Percentiles rank a stretch among this genome's conserved stretches.
These are phyloP conservation scores for Alloascoidea africana DNA, from an alignment of 805 yeast genomes.

Conservation along the genomic window DNA sequence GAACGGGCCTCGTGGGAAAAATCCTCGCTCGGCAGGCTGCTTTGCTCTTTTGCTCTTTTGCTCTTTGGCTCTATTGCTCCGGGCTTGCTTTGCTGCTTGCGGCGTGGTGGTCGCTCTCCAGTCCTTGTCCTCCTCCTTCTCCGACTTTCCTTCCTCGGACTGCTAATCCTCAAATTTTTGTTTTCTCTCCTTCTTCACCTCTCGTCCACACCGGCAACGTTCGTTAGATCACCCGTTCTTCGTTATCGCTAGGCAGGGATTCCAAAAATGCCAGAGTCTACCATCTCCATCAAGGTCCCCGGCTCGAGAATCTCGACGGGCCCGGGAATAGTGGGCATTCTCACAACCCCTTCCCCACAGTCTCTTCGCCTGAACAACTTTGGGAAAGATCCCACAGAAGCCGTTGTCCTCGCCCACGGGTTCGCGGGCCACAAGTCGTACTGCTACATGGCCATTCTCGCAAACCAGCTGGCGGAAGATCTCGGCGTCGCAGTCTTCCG, in stretches of 20 bases:
- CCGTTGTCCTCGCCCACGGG: conserved; percentile 66
- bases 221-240: conserved; percentile 5
- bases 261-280: neutral
- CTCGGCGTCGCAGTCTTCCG: conserved; percentile 54
- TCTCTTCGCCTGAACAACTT: no score
- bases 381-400: conserved; percentile 16
- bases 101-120: no score
- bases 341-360: conserved; percentile 7
- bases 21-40: no score
- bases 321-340: conserved; percentile 5
- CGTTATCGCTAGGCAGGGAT: neutral
- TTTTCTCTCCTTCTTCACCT: neutral
- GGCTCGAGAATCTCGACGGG: conserved; percentile 1
- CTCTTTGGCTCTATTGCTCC: no score
- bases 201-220: conserved; percentile 3
- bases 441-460: conserved; percentile 52
- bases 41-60: no score
- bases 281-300: conserved; percentile 2
- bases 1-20: no score
- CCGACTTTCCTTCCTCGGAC: neutral
- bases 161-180: neutral
- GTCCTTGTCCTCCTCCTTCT: neutral
- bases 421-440: conserved; percentile 75
- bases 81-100: no score
- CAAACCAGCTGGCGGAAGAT: conserved; percentile 39